Conservation (phyloP, 345 rosid species). For the Turritis glabra region DNA sequence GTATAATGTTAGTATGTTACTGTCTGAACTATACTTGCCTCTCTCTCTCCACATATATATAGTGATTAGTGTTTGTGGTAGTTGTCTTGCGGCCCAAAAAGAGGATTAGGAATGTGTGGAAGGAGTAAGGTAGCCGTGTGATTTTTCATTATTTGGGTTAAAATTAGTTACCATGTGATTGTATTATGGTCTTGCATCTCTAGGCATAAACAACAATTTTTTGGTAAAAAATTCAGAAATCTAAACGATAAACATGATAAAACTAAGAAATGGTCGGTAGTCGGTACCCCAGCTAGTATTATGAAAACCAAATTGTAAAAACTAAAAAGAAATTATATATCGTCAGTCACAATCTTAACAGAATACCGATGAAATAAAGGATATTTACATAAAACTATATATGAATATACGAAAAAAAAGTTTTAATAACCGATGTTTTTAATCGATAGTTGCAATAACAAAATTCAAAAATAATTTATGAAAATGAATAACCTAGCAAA, state of each 20-base stretch:
- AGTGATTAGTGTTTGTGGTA: conserved; percentile 40
- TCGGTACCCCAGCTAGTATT: not conserved
- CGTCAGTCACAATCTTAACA: too few relatives aligned
- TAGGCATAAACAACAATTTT: not conserved
- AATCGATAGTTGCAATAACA: not conserved
- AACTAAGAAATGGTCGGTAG: not conserved
- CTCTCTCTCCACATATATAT: conserved; percentile 26
- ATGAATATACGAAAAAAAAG: not conserved
- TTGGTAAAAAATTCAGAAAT: not conserved
- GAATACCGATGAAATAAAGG: not conserved
- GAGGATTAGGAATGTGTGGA: conserved; percentile 42
- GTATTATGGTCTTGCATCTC: not conserved
- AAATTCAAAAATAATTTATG: too few relatives aligned
- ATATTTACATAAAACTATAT: not conserved
- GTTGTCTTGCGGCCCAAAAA: conserved; percentile 30
- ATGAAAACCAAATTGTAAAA: not conserved
- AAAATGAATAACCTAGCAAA: too few relatives aligned
- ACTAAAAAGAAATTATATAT: not conserved
- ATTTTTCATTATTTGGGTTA: conserved; percentile 4
- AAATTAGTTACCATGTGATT: too few relatives aligned
- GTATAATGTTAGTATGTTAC: conserved; percentile 30
- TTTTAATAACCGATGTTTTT: not conserved
- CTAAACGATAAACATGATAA: not conserved
- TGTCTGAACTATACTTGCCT: conserved; percentile 37
- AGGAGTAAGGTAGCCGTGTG: conserved; percentile 29